phyloP scores from a whole-genome alignment of 208 protist genomes.

The Trypanosoma scelopori region DNA sequence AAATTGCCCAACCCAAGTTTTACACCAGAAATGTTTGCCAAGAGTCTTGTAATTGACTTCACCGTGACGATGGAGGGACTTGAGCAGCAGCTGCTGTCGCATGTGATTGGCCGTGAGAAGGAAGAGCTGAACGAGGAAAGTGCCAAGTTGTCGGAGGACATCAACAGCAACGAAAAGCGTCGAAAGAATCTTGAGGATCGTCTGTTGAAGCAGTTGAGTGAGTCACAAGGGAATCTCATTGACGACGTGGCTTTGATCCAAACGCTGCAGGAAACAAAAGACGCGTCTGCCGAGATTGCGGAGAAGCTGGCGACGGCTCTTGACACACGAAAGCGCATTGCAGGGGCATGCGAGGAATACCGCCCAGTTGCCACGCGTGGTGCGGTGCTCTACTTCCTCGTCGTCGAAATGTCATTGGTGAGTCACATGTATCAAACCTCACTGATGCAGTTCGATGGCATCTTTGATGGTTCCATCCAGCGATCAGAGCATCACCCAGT shows the following conservation, averaged over 20 bases:
- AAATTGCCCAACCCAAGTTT: constrained; percentile 99
- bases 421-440: constrained; percentile 99
- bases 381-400: constrained; percentile 98
- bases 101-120: constrained; percentile 97
- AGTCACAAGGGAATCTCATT: constrained; percentile 93
- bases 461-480: constrained; percentile 95
- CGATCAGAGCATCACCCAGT: constrained; percentile 89
- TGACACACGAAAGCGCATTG: constrained; percentile 97
- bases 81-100: constrained; percentile 96
- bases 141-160: constrained; percentile 94
- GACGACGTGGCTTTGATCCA: constrained; percentile 95
- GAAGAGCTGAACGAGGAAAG: constrained; percentile 97
- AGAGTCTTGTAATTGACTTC: constrained; percentile 98
- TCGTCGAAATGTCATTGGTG: constrained; percentile 97
- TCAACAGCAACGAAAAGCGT: constrained; percentile 96
- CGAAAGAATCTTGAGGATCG: constrained; percentile 94
- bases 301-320: constrained; percentile 95
- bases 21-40: constrained; percentile 97
- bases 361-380: constrained; percentile 95
- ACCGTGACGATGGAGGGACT: constrained; percentile 98
- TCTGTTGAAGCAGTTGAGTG: constrained; percentile 94
- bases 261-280: constrained; percentile 97
- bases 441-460: constrained; percentile 96
- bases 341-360: constrained; percentile 96
- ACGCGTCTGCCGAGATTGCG: constrained; percentile 94